Conservation (phyloP, 176 grass and related monocot genomes). For the Oryza meridionalis region DNA sequence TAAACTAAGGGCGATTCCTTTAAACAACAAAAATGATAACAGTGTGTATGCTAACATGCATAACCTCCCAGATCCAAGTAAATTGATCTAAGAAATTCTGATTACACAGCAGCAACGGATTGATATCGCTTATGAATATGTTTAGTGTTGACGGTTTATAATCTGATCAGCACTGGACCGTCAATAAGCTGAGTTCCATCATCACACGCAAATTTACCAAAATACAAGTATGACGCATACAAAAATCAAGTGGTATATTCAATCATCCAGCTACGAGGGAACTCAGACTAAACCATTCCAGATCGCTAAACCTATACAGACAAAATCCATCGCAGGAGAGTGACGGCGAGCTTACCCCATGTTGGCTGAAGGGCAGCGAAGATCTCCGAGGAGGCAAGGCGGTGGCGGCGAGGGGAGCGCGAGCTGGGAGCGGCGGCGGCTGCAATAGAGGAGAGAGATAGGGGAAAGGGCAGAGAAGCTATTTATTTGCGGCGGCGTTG, state of each 20-base stretch:
- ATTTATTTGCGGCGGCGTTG: constrained; percentile 32
- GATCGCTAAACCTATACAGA: constrained; percentile 7
- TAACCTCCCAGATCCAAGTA: constrained; percentile 44
- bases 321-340: not conserved
- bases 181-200: constrained; percentile 42
- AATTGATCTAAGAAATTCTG: constrained; percentile 13
- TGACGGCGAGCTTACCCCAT: constrained; percentile 45
- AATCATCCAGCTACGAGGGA: not conserved
- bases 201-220: no score
- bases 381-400: constrained; percentile 20
- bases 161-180: constrained; percentile 66
- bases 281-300: not conserved
- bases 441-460: not conserved
- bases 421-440: constrained; percentile 46
- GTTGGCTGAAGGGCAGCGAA: constrained; percentile 26
- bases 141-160: constrained; percentile 53
- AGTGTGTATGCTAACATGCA: constrained; percentile 44
- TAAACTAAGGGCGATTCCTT: not conserved
- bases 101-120: constrained; percentile 45
- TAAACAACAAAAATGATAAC: not conserved
- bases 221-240: no score
- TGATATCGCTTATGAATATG: constrained; percentile 62
- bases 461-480: not conserved
- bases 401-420: not conserved
- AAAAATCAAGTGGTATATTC: not conserved